These are phyloP conservation scores for Zizania palustris DNA, from an alignment of 202 grass and related monocot genomes.

Conservation along the genomic window DNA sequence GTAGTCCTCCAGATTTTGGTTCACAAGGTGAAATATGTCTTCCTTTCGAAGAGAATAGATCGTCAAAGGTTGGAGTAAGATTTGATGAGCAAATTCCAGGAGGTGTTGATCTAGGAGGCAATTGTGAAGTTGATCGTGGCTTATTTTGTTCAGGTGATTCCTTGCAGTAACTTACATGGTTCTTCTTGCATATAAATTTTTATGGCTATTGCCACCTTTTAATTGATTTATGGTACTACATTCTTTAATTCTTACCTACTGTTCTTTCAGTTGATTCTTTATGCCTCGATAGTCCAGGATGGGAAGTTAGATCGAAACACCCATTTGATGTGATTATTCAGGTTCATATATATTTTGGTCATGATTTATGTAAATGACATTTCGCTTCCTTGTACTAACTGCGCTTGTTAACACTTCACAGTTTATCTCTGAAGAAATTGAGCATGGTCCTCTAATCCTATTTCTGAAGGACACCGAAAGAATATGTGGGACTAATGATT, in stretches of 20 bases:
- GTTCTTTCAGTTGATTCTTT: conserved; percentile 72
- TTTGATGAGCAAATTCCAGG: conserved; percentile 90
- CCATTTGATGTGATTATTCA: conserved; percentile 81
- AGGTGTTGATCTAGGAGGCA: conserved; percentile 90
- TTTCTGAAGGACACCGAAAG: conserved; percentile 92
- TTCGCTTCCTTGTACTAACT: conserved; percentile 39
- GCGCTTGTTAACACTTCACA: conserved; percentile 34
- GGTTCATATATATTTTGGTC: conserved; percentile 44
- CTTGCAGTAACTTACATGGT: conserved; percentile 27
- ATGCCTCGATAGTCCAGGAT: conserved; percentile 72
- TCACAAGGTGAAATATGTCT: conserved; percentile 84
- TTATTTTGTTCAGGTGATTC: conserved; percentile 91
- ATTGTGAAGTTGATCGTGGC: conserved; percentile 92
- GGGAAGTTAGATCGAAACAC: conserved; percentile 77
- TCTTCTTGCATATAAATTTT: conserved; percentile 6
- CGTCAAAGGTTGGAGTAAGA: conserved; percentile 89
- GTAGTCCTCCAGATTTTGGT: conserved; percentile 82
- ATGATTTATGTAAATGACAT: conserved; percentile 21
- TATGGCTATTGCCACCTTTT: conserved; percentile 4
- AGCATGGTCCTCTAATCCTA: conserved; percentile 74
- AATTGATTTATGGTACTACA: conserved; percentile 13
- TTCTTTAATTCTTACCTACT: conserved; percentile 32
- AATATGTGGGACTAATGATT: conserved; percentile 70
- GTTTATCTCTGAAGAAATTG: conserved; percentile 82
- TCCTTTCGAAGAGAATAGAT: conserved; percentile 92